Base-by-base conservation (phyloP, 2,329 filamentous ascomycete species). In the Akanthomyces uredinophilus region DNA sequence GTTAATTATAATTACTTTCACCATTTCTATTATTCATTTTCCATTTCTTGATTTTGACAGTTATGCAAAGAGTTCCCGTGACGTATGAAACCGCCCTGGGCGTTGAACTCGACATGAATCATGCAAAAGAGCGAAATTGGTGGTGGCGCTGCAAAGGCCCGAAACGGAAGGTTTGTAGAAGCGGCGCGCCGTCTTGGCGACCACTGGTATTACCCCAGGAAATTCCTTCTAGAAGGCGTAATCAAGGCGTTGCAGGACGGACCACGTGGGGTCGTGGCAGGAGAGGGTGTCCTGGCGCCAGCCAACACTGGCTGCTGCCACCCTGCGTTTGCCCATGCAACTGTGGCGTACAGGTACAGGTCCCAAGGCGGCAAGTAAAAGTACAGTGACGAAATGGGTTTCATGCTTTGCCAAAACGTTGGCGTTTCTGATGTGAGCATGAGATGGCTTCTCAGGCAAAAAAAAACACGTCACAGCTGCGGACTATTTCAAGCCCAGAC, bases 151-250 rank as follows among this genome's bases (percentile, higher is more conserved):
- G n/a, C 44, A 43, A 35, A 35, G 37, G 57, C 57, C 47, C 39
- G 47, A 60, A 52, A 44, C 57, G 57, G 57, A 60, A 60, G 57
- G 47, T 52, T 47, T 43, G 35, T 52, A 24, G 47, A 60, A 52
- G n/a, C n/a, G n/a, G 6, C 4, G 27, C 4, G 27, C 14, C 27
- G 14, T 32, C 24, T 10, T 10, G 41, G 18, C 24, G 11, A n/a
- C n/a, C n/a, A n/a, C n/a, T n/a, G n/a, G n/a, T n/a, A 7, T n/a
- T 52, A 59, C 57, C 57, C 57, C 57, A 32, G 57, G 37, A 58
- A 59, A 51, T 32, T 44, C 37, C 57, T 60, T 60, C 57, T 60
- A 52, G 57, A 60, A 60, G 47, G 6, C n/a, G n/a, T n/a, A n/a
- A n/a, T n/a, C n/a, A n/a, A n/a, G n/a, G n/a, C 10, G 35, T n/a